Conservation (phyloP, 148 eudicot genomes). For the Heliosperma pusillum region DNA sequence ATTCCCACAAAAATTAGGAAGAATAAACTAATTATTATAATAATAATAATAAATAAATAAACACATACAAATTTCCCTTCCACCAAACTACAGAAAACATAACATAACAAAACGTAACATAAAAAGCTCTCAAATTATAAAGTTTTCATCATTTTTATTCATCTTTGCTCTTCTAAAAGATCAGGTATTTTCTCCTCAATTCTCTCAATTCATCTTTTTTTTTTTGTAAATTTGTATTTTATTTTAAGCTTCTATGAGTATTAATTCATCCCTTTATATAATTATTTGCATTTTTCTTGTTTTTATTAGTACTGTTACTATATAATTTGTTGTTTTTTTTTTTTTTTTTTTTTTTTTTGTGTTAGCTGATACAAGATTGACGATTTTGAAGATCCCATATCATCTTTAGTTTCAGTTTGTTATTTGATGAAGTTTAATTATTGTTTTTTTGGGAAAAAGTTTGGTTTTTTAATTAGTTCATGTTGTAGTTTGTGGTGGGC, state of each 20-base stretch:
- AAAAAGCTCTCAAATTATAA: slow-evolving; percentile 15
- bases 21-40: not conserved
- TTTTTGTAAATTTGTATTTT: not conserved
- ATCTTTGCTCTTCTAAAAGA: slow-evolving; percentile 12
- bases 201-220: slow-evolving; percentile 19
- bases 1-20: not conserved
- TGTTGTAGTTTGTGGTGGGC: too few relatives aligned
- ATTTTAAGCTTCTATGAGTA: slow-evolving; percentile 9
- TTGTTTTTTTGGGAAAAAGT: slow-evolving; percentile 11
- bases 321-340: slow-evolving; percentile 3
- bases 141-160: not conserved
- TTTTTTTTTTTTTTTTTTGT: slow-evolving; percentile 7
- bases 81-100: slow-evolving; percentile 19
- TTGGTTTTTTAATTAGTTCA: slow-evolving; percentile 10
- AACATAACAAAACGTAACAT: slow-evolving; percentile 6
- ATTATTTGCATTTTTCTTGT: slow-evolving; percentile 14
- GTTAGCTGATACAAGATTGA: not conserved
- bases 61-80: slow-evolving; percentile 9
- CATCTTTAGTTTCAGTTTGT: slow-evolving; percentile 22
- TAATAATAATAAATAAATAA: slow-evolving; percentile 4
- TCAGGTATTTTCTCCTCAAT: slow-evolving; percentile 28
- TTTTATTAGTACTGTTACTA: slow-evolving; percentile 10
- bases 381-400: slow-evolving; percentile 7
- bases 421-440: slow-evolving; percentile 8
- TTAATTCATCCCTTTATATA: slow-evolving; percentile 18